Evolutionary conservation across 108 stramenopile genomes (phyloP).

Genomic region (Cyclotella kingstonii): DNA sequence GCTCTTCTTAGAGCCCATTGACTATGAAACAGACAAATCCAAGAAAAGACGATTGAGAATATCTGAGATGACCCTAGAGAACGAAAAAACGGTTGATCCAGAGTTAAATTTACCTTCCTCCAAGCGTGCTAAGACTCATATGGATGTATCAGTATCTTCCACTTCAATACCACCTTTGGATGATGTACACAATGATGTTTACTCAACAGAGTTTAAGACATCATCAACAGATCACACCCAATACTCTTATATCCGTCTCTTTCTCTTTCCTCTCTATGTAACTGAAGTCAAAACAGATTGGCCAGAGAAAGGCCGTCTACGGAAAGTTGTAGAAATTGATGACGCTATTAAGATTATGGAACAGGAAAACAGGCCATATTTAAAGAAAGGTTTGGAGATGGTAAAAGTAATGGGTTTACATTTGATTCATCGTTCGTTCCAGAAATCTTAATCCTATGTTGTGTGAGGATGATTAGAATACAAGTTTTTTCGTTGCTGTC

Average conservation of each 20-base stretch:
- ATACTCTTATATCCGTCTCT: slow-evolving; percentile 62
- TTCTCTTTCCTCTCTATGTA: slow-evolving; percentile 82
- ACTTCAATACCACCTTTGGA: background rate
- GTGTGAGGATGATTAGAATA: too few relatives aligned
- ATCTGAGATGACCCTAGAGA: background rate
- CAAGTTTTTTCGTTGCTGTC: too few relatives aligned
- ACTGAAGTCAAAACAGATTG: slow-evolving; percentile 72
- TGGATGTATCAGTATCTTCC: slow-evolving; percentile 1
- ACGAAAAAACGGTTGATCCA: background rate
- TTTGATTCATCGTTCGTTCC: slow-evolving; percentile 1
- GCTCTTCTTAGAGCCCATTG: slow-evolving; percentile 57
- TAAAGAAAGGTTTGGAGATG: slow-evolving; percentile 56
- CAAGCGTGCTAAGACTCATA: slow-evolving; percentile 18
- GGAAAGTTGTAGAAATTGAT: slow-evolving; percentile 77
- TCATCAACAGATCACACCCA: slow-evolving; percentile 1
- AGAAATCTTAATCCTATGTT: too few relatives aligned
- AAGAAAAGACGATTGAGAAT: slow-evolving; percentile 59
- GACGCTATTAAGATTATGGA: slow-evolving; percentile 73
- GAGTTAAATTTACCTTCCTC: slow-evolving; percentile 6
- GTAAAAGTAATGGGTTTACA: slow-evolving; percentile 70
- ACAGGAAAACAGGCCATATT: slow-evolving; percentile 52
- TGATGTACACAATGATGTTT: background rate
- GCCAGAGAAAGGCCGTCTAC: slow-evolving; percentile 82
- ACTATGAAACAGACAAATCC: slow-evolving; percentile 82
- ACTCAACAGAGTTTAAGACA: slow-evolving; percentile 6